Evolutionary conservation across 108 stramenopile species (phyloP).

Genomic region (Fragilaria crotonensis): DNA sequence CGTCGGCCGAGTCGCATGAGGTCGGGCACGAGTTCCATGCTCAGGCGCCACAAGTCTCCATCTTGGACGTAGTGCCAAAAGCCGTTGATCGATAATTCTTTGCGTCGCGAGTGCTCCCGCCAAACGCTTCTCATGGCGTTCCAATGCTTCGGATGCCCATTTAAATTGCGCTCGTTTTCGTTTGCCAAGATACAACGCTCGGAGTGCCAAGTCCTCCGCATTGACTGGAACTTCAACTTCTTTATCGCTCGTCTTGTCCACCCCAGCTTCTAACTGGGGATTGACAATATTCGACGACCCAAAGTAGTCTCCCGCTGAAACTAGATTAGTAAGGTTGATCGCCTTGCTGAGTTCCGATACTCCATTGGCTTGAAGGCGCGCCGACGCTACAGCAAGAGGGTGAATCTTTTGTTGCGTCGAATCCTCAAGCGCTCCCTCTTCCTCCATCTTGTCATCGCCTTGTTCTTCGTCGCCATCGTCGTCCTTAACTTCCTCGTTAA

Average conservation of each 20-base stretch:
- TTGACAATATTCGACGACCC: slow-evolving; percentile 67
- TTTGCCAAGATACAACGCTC: slow-evolving; percentile 45
- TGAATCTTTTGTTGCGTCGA: slow-evolving; percentile 39
- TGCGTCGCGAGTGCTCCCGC: slow-evolving; percentile 42
- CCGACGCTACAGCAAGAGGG: slow-evolving; percentile 72
- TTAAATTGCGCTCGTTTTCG: slow-evolving; percentile 55
- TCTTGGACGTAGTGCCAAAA: slow-evolving; percentile 47
- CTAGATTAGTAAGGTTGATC: slow-evolving; percentile 66
- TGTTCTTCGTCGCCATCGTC: slow-evolving; percentile 9
- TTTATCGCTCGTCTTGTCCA: slow-evolving; percentile 6
- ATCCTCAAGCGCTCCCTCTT: slow-evolving; percentile 20
- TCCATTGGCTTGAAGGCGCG: slow-evolving; percentile 56
- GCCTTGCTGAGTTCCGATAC: slow-evolving; percentile 72
- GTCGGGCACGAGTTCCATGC: slow-evolving; percentile 61
- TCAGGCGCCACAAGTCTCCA: slow-evolving; percentile 82
- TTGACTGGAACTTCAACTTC: slow-evolving; percentile 1
- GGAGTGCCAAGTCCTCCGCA: slow-evolving; percentile 28
- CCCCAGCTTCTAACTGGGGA: slow-evolving; percentile 20
- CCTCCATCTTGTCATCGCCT: not conserved
- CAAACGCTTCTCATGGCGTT: slow-evolving; percentile 46
- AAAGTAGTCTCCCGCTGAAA: slow-evolving; percentile 65
- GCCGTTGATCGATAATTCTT: slow-evolving; percentile 43
- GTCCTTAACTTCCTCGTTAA: slow-evolving; percentile 25
- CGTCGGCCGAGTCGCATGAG: slow-evolving; percentile 53
- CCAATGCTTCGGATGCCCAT: slow-evolving; percentile 31